Evolutionary conservation across 2,329 filamentous ascomycete species (phyloP), one percentile per base, ranked within the genome.

Genomic region (Aaosphaeria pasadenensis): DNA sequence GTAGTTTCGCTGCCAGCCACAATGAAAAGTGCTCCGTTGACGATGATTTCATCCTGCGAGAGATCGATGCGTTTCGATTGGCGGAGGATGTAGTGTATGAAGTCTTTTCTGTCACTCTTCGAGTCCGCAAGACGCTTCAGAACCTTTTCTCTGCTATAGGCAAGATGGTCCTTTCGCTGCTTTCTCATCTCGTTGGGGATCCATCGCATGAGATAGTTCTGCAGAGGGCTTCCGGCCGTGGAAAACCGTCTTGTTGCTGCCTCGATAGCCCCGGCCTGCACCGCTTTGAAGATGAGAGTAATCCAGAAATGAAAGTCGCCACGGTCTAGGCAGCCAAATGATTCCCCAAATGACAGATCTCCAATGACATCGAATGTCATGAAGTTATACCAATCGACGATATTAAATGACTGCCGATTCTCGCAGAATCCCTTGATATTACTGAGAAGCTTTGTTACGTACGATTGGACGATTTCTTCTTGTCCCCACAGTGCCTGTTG

Each of bases 371-470:
- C 57, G 40, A 59, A 60, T 0, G 57, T 60, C 29, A 54, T 47
- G 41, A 57, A 57, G 45, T 60, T 55, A 52, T 52, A 55, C 59
- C 55, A 61, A 30, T 62, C 48, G 6, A 58, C 53, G 33, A 65
- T 59, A 39, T 64, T 56, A 24, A 64, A 50, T 13, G 42, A 38
- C 33, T 55, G 33, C 11, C 58, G 42, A 28, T 56, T 49, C 29
- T 54, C 40, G 13, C 47, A 46, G 30, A 64, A 54, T 51, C 57
- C 62, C 50, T 51, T 57, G 4, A 76, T 47, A 28, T 62, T 62
- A 1, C 52, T 24, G 17, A 74, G 55, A 5, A 75, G 56, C n/a
- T 71, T 55, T 30, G 66, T 60, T 9, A 71, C 61, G 47, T 74
- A 71, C 1, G 43, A 32, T 36, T 66, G 53, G 43, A 76, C 49